Base-by-base conservation (phyloP, 169 alveolate species). In the Cystoisospora suis region DNA sequence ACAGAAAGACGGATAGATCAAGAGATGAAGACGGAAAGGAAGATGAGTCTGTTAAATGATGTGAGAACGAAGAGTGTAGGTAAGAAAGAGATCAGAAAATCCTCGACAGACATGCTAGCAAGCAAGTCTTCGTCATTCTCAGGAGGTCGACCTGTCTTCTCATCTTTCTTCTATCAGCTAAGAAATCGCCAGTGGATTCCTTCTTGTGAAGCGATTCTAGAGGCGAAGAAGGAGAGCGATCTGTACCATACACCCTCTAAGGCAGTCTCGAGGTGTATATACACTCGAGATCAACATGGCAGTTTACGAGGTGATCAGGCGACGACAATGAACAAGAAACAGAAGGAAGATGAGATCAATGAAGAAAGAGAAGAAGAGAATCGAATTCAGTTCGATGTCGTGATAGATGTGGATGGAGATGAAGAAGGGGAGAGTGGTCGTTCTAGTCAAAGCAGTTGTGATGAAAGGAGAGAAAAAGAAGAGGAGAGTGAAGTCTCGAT, bases 111-210 rank as follows among this genome's bases (percentile, higher is more conserved):
- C 6, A 32, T 17, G 6, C 32, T 15, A 9, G 6, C 34, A 17
- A 3, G 36, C 15, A 32, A 36, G 23, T 6, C 44, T n/a, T 65
- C 44, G 36, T 23, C 40, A 12, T 1, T 20, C 34, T n/a, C 77
- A 5, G n/a, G n/a, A n/a, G n/a, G n/a, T n/a, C n/a, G n/a, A n/a
- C 38, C 53, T n/a, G 4, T 4, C 34, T 38, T 38, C 36, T 72
- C 83, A 34, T 0, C 56, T 53, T 72, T 72, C 56, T 53, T 34
- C 12, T 38, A 23, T 46, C 83, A 72, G 45, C 83, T 72, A 4
- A 46, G 83, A 46, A 72, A n/a, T 17, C 83, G 83, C 32, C 83
- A 15, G 56, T 72, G 83, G 83, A 29, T 72, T n/a, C 83, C 83
- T 7, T 46, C 56, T 34, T 72, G 83, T 38, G 83, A 72, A 27